These are phyloP conservation scores for Scedosporium apiospermum DNA, from an alignment of 2,329 filamentous ascomycete genomes.

Conservation along the genomic window DNA sequence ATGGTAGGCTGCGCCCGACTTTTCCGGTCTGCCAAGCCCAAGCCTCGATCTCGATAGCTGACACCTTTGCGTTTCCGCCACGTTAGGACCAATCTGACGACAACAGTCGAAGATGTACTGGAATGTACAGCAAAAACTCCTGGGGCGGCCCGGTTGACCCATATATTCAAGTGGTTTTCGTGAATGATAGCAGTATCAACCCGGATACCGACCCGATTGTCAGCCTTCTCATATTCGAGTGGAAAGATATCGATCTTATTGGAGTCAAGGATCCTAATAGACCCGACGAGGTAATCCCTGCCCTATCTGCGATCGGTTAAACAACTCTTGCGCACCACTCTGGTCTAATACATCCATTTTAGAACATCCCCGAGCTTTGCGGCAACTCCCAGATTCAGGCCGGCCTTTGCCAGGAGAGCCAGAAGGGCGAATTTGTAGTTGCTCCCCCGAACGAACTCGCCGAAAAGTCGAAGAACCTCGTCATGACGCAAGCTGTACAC, in stretches of 20 bases:
- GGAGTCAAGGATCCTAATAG: constrained; percentile 54
- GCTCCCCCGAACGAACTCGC: constrained; percentile 57
- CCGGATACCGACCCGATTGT: constrained; percentile 60
- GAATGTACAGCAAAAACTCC: constrained; percentile 85
- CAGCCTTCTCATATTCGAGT: constrained; percentile 88
- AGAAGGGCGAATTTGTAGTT: constrained; percentile 79
- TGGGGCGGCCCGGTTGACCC: constrained; percentile 87
- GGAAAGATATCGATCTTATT: constrained; percentile 73
- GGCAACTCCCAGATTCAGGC: constrained; percentile 58
- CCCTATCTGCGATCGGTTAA: constrained; percentile 2
- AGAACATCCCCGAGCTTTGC: constrained; percentile 53
- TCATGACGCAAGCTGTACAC: constrained; percentile 73
- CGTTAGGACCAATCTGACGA: constrained; percentile 63
- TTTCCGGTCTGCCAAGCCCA: background rate
- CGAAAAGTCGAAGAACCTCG: constrained; percentile 57
- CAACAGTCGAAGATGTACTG: constrained; percentile 74
- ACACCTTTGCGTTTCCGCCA: constrained; percentile 5
- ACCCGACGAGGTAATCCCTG: constrained; percentile 38
- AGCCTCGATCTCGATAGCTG: constrained; percentile 11
- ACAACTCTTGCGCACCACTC: background rate
- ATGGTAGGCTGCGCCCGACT: constrained; percentile 33
- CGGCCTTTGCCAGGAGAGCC: constrained; percentile 63
- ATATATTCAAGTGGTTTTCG: constrained; percentile 78
- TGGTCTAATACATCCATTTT: background rate
- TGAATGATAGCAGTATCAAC: constrained; percentile 42